A percentile compares a stretch with the other conserved stretches of the same genome.
These are phyloP conservation scores for Mikania micrantha DNA, from an alignment of 129 eudicot genomes.

Conservation along the genomic window DNA sequence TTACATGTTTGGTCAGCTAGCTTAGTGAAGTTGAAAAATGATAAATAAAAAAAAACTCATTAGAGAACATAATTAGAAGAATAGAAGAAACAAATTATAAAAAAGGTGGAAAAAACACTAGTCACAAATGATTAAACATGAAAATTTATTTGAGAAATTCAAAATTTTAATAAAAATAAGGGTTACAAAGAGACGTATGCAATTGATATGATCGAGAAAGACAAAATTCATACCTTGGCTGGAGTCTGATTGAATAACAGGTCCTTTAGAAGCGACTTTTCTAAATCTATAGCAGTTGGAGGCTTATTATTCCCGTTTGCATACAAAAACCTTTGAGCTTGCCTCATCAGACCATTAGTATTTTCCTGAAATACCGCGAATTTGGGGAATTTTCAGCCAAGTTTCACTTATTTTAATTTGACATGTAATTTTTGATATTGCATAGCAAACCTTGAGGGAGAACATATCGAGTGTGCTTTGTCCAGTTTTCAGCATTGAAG, in stretches of 20 bases:
- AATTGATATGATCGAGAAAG: not conserved
- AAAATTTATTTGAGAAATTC: too few relatives aligned
- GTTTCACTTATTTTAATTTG: not conserved
- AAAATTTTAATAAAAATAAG: too few relatives aligned
- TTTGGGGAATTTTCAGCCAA: too few relatives aligned
- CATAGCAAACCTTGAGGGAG: constrained; percentile 65
- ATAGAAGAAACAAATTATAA: too few relatives aligned
- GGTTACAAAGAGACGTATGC: too few relatives aligned
- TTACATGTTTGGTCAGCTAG: too few relatives aligned
- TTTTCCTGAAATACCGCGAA: constrained; percentile 52
- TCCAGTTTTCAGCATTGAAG: constrained; percentile 71
- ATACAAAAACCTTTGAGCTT: constrained; percentile 69
- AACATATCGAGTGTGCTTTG: constrained; percentile 85
- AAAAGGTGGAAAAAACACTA: too few relatives aligned
- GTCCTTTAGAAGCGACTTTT: constrained; percentile 71
- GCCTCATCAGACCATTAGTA: constrained; percentile 69
- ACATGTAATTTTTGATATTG: not conserved
- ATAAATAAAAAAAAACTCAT: too few relatives aligned
- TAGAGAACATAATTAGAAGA: too few relatives aligned
- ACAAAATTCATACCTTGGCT: constrained; percentile 38
- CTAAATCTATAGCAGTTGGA: constrained; percentile 92
- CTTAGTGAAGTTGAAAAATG: too few relatives aligned
- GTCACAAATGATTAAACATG: too few relatives aligned
- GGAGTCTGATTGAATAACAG: constrained; percentile 87
- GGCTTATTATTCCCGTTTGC: constrained; percentile 72